A percentile compares a stretch with the other conserved stretches of the same genome.
phyloP scores from a whole-genome alignment of 2,329 filamentous ascomycete species.

The Escovopsis weberi region DNA sequence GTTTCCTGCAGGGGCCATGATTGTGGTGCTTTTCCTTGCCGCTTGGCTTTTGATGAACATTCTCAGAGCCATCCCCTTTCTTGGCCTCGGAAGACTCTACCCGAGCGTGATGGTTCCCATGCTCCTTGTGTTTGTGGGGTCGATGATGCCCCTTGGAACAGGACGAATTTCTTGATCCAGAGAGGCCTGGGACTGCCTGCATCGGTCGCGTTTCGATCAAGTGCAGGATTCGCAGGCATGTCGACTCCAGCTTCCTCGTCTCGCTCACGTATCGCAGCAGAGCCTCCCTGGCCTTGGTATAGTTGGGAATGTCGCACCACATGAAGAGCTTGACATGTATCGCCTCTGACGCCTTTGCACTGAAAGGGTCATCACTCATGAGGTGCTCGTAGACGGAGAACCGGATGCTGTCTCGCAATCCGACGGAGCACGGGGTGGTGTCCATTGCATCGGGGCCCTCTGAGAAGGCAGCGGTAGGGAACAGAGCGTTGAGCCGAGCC shows the following conservation, averaged over 20 bases:
- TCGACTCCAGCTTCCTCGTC: conserved; percentile 18
- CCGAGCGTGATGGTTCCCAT: neutral
- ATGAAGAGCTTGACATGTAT: conserved; percentile 18
- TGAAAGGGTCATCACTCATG: conserved; percentile 12
- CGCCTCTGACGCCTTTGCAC: conserved; percentile 8
- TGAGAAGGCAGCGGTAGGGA: conserved; percentile 15
- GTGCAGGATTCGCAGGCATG: conserved; percentile 14
- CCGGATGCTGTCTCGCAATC: conserved; percentile 20
- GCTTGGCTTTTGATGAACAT: too few relatives aligned
- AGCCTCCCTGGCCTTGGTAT: conserved; percentile 14
- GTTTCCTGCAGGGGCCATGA: too few relatives aligned
- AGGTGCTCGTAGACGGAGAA: conserved; percentile 21
- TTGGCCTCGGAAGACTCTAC: too few relatives aligned
- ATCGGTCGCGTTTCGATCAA: conserved; percentile 5
- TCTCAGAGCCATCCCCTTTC: too few relatives aligned
- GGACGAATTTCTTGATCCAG: neutral
- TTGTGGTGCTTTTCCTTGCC: too few relatives aligned
- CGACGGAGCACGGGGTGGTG: conserved; percentile 15
- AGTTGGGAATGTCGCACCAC: conserved; percentile 19
- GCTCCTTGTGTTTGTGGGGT: neutral
- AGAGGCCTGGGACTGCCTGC: neutral
- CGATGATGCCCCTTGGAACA: neutral
- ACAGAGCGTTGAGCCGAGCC: conserved; percentile 22
- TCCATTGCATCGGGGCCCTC: conserved; percentile 11
- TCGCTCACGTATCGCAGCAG: conserved; percentile 19